Evolutionary conservation across 441 rosid genomes (phyloP), one percentile per base, ranked within the genome.

Genomic region (Capsella rubella): DNA sequence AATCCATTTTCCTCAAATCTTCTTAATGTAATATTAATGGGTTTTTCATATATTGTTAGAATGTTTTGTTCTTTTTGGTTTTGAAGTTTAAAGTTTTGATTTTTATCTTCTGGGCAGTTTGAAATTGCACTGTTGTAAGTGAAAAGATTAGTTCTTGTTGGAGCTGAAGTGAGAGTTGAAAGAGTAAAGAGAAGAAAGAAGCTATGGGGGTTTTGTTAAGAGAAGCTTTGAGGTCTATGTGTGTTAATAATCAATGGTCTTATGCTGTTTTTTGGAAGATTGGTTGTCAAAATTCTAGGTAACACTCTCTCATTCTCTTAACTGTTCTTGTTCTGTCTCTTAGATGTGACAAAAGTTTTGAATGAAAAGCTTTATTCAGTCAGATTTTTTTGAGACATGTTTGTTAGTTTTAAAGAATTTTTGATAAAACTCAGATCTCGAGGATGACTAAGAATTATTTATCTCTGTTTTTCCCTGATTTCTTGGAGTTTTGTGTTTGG

Each of bases 211-310:
- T 74, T 67, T 75, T 88, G 82, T 66, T 92, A 75, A 89, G 79
- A 84, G 91, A 95, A 78, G 92, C 88, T 34, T 79, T 95, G 79
- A 88, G 77, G 88, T 85, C 88, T 40, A 82, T 95, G 18, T 92
- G 97, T 45, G 87, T 82, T 58, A 86, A 67, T 14, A 79, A 85
- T 75, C 95, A 85, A 59, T 95, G 98, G 99, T 85, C 79, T 65
- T 95, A 91, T 73, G 93, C 98, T 78, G 96, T 88, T 71, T 92
- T 95, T 78, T 92, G 99, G 99, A 95, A 90, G 87, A 86, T 84
- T 69, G 98, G 96, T 62, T 87, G 86, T 79, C 98, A 90, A 75
- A 95, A 95, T 84, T 79, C 92, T 45, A 89, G 87, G 99, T 95
- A 78, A 21, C 15, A 14, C 3, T 42, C 11, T 50, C 11, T 50